A percentile compares a stretch with the other conserved stretches of the same genome.
Evolutionary conservation across 495 filamentous ascomycete species (phyloP).

Genomic region (Talaromyces proteolyticus): DNA sequence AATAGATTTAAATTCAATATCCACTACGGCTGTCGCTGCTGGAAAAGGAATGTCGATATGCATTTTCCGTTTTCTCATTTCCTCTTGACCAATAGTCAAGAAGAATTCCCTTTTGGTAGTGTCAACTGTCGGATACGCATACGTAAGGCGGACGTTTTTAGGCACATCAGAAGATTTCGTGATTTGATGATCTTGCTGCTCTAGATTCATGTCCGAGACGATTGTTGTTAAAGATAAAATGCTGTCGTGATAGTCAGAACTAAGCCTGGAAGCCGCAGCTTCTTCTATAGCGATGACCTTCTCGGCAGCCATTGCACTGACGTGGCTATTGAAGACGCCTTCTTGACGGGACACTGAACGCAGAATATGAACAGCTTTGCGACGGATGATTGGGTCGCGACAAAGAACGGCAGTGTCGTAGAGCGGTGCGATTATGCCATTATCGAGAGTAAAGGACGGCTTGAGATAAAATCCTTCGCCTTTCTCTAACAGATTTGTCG

Average conservation of each 20-base stretch:
- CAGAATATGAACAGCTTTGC: constrained; percentile 51
- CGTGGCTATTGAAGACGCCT: constrained; percentile 57
- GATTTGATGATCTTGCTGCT: background rate
- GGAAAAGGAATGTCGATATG: constrained; percentile 8
- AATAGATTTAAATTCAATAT: background rate
- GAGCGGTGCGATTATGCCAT: constrained; percentile 48
- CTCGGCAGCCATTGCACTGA: constrained; percentile 46
- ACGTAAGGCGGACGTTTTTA: constrained; percentile 8
- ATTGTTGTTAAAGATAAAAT: background rate
- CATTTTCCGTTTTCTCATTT: background rate
- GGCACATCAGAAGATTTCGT: constrained; percentile 6
- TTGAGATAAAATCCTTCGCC: background rate
- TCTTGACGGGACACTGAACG: constrained; percentile 49
- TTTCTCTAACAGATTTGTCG: background rate
- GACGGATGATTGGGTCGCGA: constrained; percentile 46
- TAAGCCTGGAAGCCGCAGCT: constrained; percentile 7
- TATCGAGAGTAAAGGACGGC: constrained; percentile 17
- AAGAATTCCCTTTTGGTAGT: constrained; percentile 4
- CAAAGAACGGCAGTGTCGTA: constrained; percentile 55
- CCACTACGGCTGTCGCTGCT: constrained; percentile 9
- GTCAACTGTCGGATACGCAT: constrained; percentile 11
- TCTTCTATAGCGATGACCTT: constrained; percentile 55
- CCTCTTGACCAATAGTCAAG: constrained; percentile 9
- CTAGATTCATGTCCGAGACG: background rate
- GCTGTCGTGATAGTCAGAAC: background rate